Percentiles rank a stretch among this genome's conserved stretches.
Evolutionary conservation across 2,329 filamentous ascomycete genomes (phyloP).

Genomic region (Pleomassaria siparia): DNA sequence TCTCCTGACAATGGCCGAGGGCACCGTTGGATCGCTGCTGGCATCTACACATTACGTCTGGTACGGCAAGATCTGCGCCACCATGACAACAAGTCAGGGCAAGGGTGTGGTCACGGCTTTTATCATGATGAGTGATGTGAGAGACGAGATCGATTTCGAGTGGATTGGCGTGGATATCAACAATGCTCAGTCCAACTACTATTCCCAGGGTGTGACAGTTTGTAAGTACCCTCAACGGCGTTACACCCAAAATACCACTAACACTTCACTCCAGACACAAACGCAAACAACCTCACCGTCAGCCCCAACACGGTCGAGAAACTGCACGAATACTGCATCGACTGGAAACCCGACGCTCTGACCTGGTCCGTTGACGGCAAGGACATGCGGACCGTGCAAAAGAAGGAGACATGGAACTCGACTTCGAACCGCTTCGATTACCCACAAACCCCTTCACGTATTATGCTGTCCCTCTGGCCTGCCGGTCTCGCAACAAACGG

Average conservation of each 20-base stretch:
- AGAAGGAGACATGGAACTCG: slow-evolving; percentile 80
- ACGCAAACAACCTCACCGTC: slow-evolving; percentile 70
- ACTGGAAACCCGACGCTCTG: slow-evolving; percentile 85
- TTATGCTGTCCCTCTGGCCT: slow-evolving; percentile 96
- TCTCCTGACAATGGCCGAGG: slow-evolving; percentile 84
- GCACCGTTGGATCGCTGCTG: slow-evolving; percentile 83
- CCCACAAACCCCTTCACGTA: slow-evolving; percentile 86
- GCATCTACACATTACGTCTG: slow-evolving; percentile 87
- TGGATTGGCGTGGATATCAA: slow-evolving; percentile 80
- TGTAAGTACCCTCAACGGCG: slow-evolving; percentile 61
- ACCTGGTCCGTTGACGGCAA: slow-evolving; percentile 86
- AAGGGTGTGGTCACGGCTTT: slow-evolving; percentile 94
- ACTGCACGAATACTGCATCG: slow-evolving; percentile 88
- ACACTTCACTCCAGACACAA: slow-evolving; percentile 59
- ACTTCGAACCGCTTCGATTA: slow-evolving; percentile 80
- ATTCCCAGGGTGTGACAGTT: slow-evolving; percentile 89
- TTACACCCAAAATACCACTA: neutral
- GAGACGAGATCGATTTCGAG: slow-evolving; percentile 98
- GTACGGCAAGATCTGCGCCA: slow-evolving; percentile 92
- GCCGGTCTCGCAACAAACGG: slow-evolving; percentile 79
- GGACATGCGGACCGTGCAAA: slow-evolving; percentile 71
- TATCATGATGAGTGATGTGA: slow-evolving; percentile 91
- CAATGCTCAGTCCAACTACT: slow-evolving; percentile 90
- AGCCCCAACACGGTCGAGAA: slow-evolving; percentile 69
- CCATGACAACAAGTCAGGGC: slow-evolving; percentile 80